A percentile compares a stretch with the other conserved stretches of the same genome.
phyloP scores from a whole-genome alignment of 805 yeast species.

The Grigorovia humatica region DNA sequence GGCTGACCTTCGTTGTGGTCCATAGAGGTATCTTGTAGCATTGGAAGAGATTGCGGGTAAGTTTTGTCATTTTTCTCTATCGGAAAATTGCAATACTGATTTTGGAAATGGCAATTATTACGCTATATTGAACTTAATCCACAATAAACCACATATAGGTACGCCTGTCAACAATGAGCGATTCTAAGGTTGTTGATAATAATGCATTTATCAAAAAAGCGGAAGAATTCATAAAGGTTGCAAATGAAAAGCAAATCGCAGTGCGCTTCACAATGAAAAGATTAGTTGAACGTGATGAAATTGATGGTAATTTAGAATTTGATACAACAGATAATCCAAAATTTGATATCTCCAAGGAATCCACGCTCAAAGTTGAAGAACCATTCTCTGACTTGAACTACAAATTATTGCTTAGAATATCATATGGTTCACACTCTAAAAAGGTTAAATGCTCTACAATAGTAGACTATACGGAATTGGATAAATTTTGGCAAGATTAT shows the following conservation, averaged over 20 bases:
- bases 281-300: conserved; percentile 20
- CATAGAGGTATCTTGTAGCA: too few species aligned
- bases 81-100: too few species aligned
- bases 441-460: conserved; percentile 63
- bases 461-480: conserved; percentile 51
- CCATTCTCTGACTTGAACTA: conserved; percentile 32
- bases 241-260: conserved; percentile 19
- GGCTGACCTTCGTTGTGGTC: too few species aligned
- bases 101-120: too few species aligned
- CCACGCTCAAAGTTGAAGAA: conserved; percentile 7
- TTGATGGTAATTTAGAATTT: conserved; percentile 34
- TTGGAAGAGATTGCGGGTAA: too few species aligned
- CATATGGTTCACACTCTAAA: conserved; percentile 20
- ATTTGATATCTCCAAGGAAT: conserved; percentile 22
- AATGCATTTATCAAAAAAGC: conserved; percentile 19
- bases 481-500: conserved; percentile 70
- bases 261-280: conserved; percentile 24
- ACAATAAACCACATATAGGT: too few species aligned
- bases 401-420: conserved; percentile 57
- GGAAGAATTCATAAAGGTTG: conserved; percentile 16
- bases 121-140: too few species aligned
- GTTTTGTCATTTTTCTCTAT: too few species aligned
- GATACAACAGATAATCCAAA: conserved; percentile 37
- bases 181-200: conserved; percentile 7
- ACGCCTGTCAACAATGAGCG: conserved; percentile 1